Conservation (phyloP, 768 basidiomycete genomes). For the Calocybe cyanea region DNA sequence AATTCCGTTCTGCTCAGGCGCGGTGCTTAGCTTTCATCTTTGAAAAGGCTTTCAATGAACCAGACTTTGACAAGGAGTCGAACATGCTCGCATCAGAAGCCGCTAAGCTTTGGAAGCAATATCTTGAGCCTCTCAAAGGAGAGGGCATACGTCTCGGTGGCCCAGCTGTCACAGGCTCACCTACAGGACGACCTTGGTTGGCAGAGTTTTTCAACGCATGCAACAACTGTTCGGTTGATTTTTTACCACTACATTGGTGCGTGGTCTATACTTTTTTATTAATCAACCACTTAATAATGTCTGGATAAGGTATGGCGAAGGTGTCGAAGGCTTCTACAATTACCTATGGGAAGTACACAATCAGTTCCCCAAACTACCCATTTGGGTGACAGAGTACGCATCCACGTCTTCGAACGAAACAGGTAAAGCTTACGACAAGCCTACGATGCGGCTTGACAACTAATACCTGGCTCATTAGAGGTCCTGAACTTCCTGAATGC, state of each 20-base stretch:
- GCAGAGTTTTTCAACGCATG: slow-evolving; percentile 50
- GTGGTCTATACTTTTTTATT: slow-evolving; percentile 10
- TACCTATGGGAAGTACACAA: slow-evolving; percentile 53
- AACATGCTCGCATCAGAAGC: slow-evolving; percentile 42
- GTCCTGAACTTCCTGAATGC: slow-evolving; percentile 54
- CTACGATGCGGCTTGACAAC: background rate
- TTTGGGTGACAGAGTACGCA: slow-evolving; percentile 68
- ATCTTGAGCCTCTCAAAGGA: slow-evolving; percentile 51
- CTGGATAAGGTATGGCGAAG: slow-evolving; percentile 50
- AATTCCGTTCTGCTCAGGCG: too few species aligned
- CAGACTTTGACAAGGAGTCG: slow-evolving; percentile 51
- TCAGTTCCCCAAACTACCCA: slow-evolving; percentile 43
- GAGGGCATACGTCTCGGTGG: slow-evolving; percentile 49
- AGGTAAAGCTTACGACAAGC: slow-evolving; percentile 21
- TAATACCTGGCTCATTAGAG: slow-evolving; percentile 24
- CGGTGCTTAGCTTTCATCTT: background rate
- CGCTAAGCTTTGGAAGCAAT: slow-evolving; percentile 54
- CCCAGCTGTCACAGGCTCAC: slow-evolving; percentile 53
- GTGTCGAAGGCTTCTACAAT: slow-evolving; percentile 48
- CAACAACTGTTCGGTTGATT: slow-evolving; percentile 44
- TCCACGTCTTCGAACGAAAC: slow-evolving; percentile 45
- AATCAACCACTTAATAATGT: slow-evolving; percentile 22
- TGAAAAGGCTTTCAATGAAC: slow-evolving; percentile 38
- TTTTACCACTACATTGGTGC: slow-evolving; percentile 48
- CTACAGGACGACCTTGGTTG: slow-evolving; percentile 53